A percentile compares a stretch with the other conserved stretches of the same genome.
Conservation (phyloP, 345 rosid genomes). For the Durio zibethinus region DNA sequence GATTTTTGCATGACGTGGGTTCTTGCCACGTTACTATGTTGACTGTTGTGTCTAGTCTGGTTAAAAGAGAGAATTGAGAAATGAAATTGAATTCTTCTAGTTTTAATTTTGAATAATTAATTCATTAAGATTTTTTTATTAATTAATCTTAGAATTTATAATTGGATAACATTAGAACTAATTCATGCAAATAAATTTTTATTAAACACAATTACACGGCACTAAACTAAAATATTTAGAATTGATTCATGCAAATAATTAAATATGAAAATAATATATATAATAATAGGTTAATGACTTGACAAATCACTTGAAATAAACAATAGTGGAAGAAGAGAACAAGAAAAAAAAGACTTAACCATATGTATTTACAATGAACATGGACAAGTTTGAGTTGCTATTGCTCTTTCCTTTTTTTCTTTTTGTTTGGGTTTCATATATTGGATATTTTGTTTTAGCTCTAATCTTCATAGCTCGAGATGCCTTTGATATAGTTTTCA, state of each 20-base stretch:
- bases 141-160: no score
- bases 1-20: slow-evolving; percentile 1
- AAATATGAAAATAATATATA: background rate
- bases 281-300: background rate
- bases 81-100: no score
- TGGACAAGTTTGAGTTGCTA: background rate
- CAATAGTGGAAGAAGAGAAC: background rate
- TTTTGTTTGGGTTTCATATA: background rate
- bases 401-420: background rate
- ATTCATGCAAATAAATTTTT: no score
- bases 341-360: background rate
- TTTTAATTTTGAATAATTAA: no score
- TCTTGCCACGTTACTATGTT: slow-evolving; percentile 42
- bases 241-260: background rate
- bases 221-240: no score
- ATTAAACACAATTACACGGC: no score
- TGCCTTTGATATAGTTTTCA: background rate
- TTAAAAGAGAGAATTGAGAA: no score
- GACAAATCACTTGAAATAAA: background rate
- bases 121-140: no score
- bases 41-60: background rate
- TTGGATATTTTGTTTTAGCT: background rate
- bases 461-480: background rate
- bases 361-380: background rate
- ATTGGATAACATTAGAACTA: no score